Base-by-base conservation (phyloP, 352 stramenopile species). In the Pythium apleroticum region DNA sequence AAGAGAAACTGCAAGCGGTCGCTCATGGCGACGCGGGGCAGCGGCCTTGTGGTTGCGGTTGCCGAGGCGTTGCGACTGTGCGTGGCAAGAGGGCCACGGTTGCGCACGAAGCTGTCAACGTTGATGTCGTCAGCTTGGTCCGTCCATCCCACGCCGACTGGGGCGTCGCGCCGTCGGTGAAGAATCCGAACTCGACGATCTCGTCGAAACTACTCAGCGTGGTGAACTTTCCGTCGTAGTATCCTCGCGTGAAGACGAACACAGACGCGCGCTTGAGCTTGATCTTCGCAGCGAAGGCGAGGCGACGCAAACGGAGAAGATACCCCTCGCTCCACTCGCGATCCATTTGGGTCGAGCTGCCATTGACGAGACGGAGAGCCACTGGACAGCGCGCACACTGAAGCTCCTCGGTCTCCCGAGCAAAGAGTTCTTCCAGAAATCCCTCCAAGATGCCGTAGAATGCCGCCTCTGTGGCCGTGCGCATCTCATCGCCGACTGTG, bases 101-200 rank as follows among this genome's bases (percentile, higher is more conserved):
- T n/a, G n/a, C n/a, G n/a, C n/a, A n/a, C n/a, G n/a, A n/a, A n/a
- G n/a, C n/a, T n/a, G n/a, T n/a, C n/a, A n/a, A n/a, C n/a, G n/a
- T n/a, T n/a, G n/a, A n/a, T n/a, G n/a, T n/a, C n/a, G n/a, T n/a
- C n/a, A n/a, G n/a, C n/a, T n/a, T n/a, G n/a, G n/a, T n/a, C n/a
- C n/a, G n/a, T n/a, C n/a, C n/a, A n/a, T n/a, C n/a, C n/a, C n/a
- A n/a, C n/a, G n/a, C n/a, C n/a, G n/a, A n/a, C n/a, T n/a, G n/a
- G n/a, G n/a, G n/a, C n/a, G n/a, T n/a, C n/a, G n/a, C n/a, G n/a
- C n/a, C n/a, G n/a, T 25, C 46, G 1, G 61, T 68, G 33, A 45
- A 68, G 25, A 68, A 58, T 1, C 53, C 53, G 43, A 68, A 58
- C 14, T 68, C 61, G 9, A 50, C n/a, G n/a, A 68, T 45, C n/a